A percentile compares a stretch with the other conserved stretches of the same genome.
These are phyloP conservation scores for Aspergillus leporis DNA, from an alignment of 495 filamentous ascomycete species.

Conservation along the genomic window DNA sequence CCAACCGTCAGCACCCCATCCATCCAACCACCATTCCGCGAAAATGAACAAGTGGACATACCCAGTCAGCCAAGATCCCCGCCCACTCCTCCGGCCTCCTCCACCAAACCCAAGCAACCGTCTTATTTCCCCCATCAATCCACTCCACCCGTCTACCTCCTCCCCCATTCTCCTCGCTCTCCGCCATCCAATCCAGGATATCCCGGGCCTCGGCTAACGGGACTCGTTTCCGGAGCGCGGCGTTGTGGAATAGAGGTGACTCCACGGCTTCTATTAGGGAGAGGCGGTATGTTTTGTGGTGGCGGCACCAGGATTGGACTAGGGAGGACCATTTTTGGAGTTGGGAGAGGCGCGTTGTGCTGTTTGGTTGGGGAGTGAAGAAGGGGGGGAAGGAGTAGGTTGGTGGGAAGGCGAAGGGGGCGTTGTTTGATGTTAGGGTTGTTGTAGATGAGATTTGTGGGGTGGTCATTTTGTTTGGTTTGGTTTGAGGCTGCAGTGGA, in stretches of 20 bases:
- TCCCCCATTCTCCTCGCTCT: conserved; percentile 55
- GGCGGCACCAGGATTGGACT: conserved; percentile 79
- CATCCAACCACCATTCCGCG: background rate
- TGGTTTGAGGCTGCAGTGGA: background rate
- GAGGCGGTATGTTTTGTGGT: conserved; percentile 72
- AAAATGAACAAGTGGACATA: too few relatives aligned
- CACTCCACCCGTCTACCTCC: conserved; percentile 68
- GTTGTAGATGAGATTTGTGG: too few relatives aligned
- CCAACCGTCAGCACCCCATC: background rate
- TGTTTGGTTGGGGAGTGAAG: conserved; percentile 73
- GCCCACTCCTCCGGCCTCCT: conserved; percentile 75
- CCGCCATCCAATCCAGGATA: conserved; percentile 73
- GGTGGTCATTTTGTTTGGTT: conserved; percentile 1
- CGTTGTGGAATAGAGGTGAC: conserved; percentile 59
- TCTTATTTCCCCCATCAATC: conserved; percentile 47
- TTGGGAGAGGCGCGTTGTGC: conserved; percentile 71
- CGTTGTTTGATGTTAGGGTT: background rate
- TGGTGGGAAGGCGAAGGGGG: conserved; percentile 11
- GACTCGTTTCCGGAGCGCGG: conserved; percentile 55
- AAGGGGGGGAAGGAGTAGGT: conserved; percentile 57
- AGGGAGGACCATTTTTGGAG: conserved; percentile 82
- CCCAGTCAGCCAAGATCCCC: conserved; percentile 59
- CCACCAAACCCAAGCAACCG: conserved; percentile 67
- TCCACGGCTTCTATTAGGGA: conserved; percentile 61
- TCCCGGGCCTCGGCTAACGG: conserved; percentile 60